These are phyloP conservation scores for Hanseniaspora singularis DNA, from an alignment of 805 yeast genomes.

Conservation along the genomic window DNA sequence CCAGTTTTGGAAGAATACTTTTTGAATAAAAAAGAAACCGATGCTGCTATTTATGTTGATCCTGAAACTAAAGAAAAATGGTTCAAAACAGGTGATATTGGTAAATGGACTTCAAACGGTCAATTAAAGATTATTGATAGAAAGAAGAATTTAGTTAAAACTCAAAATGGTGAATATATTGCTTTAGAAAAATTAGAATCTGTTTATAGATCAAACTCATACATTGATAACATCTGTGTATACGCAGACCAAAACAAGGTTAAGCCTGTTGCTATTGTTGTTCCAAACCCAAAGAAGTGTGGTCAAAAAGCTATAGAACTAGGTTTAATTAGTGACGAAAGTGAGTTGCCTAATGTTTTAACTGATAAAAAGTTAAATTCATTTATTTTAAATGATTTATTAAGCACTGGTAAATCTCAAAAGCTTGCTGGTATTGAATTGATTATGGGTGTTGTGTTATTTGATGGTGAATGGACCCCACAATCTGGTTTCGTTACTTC, in stretches of 20 bases:
- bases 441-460: slow-evolving; percentile 61
- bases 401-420: slow-evolving; percentile 65
- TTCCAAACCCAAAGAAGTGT: slow-evolving; percentile 63
- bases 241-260: slow-evolving; percentile 82
- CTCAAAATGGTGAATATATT: slow-evolving; percentile 92
- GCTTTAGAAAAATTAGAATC: slow-evolving; percentile 93
- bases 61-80: slow-evolving; percentile 31
- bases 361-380: slow-evolving; percentile 44
- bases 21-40: slow-evolving; percentile 72
- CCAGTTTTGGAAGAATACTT: slow-evolving; percentile 67
- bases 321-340: slow-evolving; percentile 38
- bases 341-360: slow-evolving; percentile 39
- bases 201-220: slow-evolving; percentile 69
- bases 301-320: slow-evolving; percentile 47
- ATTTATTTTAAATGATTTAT: slow-evolving; percentile 45
- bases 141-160: slow-evolving; percentile 89
- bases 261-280: slow-evolving; percentile 83
- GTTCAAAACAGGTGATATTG: slow-evolving; percentile 96
- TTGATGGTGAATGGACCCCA: slow-evolving; percentile 95
- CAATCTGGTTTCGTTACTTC: slow-evolving; percentile 86
- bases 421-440: slow-evolving; percentile 82
- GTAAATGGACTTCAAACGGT: slow-evolving; percentile 78
- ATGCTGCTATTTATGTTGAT: slow-evolving; percentile 41
- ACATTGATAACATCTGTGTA: slow-evolving; percentile 73
- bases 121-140: slow-evolving; percentile 79